These are phyloP conservation scores for Artemisia argyi DNA, from an alignment of 129 eudicot species.

Conservation along the genomic window DNA sequence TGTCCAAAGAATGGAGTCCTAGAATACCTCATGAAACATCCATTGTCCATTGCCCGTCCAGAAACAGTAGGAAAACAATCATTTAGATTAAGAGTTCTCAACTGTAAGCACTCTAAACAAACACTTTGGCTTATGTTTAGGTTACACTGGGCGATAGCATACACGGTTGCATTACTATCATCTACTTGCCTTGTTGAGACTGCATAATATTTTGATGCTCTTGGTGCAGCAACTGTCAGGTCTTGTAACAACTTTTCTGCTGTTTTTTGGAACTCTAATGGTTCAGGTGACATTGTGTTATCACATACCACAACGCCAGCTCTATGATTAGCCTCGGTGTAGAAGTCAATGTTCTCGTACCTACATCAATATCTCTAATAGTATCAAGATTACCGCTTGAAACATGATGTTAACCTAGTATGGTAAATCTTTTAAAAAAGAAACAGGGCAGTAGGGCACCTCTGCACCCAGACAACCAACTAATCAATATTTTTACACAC, in stretches of 20 bases:
- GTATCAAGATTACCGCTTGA: not conserved
- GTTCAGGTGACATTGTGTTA: conserved; percentile 37
- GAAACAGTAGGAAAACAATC: conserved; percentile 50
- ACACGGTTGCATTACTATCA: conserved; percentile 32
- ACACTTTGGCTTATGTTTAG: conserved; percentile 40
- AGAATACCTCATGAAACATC: conserved; percentile 68
- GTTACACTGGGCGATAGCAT: conserved; percentile 63
- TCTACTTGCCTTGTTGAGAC: conserved; percentile 35
- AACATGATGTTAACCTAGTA: not conserved
- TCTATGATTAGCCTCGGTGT: conserved; percentile 43
- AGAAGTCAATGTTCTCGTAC: conserved; percentile 57
- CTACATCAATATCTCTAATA: conserved; percentile 19
- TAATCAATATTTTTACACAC: not conserved
- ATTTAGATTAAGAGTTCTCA: conserved; percentile 31
- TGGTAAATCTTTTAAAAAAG: not conserved
- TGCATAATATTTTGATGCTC: conserved; percentile 42
- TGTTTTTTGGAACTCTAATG: conserved; percentile 36
- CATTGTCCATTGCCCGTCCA: conserved; percentile 61
- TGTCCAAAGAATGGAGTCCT: conserved; percentile 47
- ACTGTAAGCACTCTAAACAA: conserved; percentile 55
- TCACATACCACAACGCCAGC: conserved; percentile 57
- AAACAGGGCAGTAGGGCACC: not conserved
- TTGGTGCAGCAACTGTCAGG: conserved; percentile 57
- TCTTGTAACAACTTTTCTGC: conserved; percentile 41
- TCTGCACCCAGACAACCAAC: not conserved